These are phyloP conservation scores for Articulospora tetracladia DNA, from an alignment of 495 filamentous ascomycete genomes.

Conservation along the genomic window DNA sequence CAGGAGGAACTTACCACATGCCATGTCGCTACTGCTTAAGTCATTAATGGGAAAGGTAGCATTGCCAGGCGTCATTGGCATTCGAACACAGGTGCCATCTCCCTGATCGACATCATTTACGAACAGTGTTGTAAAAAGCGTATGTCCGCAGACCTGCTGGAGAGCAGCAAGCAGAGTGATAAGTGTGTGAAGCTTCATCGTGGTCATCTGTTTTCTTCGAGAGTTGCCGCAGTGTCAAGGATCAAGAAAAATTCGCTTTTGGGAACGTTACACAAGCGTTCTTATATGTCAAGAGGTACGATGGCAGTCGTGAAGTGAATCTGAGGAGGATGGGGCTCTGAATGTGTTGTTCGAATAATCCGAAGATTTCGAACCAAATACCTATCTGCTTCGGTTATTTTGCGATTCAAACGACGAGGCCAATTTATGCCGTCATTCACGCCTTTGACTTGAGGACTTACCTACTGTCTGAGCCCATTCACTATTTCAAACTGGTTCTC, in stretches of 20 bases:
- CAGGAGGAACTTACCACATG: constrained; percentile 55
- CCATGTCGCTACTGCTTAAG: constrained; percentile 57
- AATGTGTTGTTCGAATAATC: background rate
- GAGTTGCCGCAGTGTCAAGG: constrained; percentile 5
- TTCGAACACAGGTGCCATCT: constrained; percentile 65
- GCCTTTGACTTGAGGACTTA: too few species aligned
- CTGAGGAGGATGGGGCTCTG: background rate
- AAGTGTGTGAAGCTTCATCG: constrained; percentile 8
- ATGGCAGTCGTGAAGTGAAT: background rate
- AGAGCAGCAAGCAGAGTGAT: background rate
- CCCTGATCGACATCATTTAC: constrained; percentile 63
- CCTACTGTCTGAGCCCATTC: too few species aligned
- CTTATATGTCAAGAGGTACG: background rate
- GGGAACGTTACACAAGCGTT: background rate
- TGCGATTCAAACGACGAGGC: constrained; percentile 31
- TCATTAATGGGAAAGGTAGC: constrained; percentile 51
- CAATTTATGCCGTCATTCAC: constrained; percentile 33
- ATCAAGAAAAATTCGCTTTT: background rate
- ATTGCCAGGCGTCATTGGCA: constrained; percentile 44
- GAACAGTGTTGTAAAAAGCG: constrained; percentile 62
- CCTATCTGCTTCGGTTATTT: background rate
- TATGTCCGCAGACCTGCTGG: constrained; percentile 49
- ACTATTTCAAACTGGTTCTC: too few species aligned
- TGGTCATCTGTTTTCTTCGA: too few species aligned
- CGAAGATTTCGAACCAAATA: too few species aligned